A percentile compares a stretch with the other conserved stretches of the same genome.
These are phyloP conservation scores for Dimargaris verticillata DNA, from an alignment of 192 early-diverging fungal species.

Conservation along the genomic window DNA sequence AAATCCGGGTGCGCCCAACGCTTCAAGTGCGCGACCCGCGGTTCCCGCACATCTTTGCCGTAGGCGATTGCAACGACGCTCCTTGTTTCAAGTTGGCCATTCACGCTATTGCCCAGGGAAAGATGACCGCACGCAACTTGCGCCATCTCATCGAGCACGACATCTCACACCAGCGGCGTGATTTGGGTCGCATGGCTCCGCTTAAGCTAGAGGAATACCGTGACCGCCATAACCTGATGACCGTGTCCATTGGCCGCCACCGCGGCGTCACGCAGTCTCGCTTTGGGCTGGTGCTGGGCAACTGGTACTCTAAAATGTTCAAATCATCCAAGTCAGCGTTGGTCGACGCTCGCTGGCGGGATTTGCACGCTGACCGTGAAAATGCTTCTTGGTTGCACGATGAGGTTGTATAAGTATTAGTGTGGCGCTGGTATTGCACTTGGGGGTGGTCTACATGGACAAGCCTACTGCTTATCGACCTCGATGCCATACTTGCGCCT, in stretches of 20 bases:
- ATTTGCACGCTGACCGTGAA: constrained; percentile 4
- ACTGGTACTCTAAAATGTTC: constrained; percentile 18
- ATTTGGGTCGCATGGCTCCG: constrained; percentile 4
- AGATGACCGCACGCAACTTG: constrained; percentile 19
- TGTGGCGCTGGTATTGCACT: no score
- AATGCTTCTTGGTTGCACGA: constrained; percentile 1
- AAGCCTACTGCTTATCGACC: no score
- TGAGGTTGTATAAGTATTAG: neutral
- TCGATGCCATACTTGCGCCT: no score
- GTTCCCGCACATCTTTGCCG: constrained; percentile 28
- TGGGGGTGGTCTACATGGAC: no score
- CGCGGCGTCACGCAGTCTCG: constrained; percentile 21
- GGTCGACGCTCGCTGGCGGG: constrained; percentile 6
- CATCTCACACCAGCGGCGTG: constrained; percentile 9
- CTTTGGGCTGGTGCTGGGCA: constrained; percentile 20
- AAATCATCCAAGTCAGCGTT: neutral
- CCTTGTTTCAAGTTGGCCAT: constrained; percentile 20
- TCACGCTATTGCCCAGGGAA: constrained; percentile 15
- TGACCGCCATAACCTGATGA: constrained; percentile 13
- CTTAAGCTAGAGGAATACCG: constrained; percentile 17
- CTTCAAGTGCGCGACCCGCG: constrained; percentile 23
- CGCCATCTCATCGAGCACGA: constrained; percentile 14
- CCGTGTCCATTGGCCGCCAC: constrained; percentile 22
- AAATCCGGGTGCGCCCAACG: constrained; percentile 28
- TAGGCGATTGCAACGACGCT: constrained; percentile 31